phyloP scores from a whole-genome alignment of 208 protist species.

The Naegleria gruberi region DNA sequence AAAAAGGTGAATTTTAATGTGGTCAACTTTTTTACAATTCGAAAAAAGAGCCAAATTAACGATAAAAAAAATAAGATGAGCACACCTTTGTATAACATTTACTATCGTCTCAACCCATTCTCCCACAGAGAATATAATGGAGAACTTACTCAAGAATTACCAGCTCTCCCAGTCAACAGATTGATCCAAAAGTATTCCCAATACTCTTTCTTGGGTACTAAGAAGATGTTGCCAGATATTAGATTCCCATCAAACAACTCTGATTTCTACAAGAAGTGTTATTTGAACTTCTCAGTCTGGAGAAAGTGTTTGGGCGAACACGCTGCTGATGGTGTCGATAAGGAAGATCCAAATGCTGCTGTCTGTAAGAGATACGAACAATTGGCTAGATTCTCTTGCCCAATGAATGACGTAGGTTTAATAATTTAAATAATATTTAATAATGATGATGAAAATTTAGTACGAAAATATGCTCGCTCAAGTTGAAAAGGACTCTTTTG shows the following conservation, averaged over 20 bases:
- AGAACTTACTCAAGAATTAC: neutral
- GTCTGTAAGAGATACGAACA: conserved; percentile 3
- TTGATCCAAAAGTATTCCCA: neutral
- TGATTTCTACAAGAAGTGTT: neutral
- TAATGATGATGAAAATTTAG: neutral
- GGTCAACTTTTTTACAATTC: neutral
- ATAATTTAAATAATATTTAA: neutral
- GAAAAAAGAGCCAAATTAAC: neutral
- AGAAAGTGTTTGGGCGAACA: conserved; percentile 8
- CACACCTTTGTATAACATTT: neutral
- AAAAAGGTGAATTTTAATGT: neutral
- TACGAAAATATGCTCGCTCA: neutral
- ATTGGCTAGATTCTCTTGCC: neutral
- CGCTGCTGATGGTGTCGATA: neutral
- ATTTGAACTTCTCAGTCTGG: conserved; percentile 19
- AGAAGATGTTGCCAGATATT: neutral
- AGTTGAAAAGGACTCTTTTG: neutral
- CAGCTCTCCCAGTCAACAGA: neutral
- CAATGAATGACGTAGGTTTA: neutral
- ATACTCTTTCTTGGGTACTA: neutral
- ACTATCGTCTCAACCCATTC: neutral
- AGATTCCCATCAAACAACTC: neutral
- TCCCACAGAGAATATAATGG: neutral
- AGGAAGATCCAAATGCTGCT: conserved; percentile 7
- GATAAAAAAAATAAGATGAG: neutral